phyloP scores from a whole-genome alignment of 2,329 filamentous ascomycete species.

The Trichoderma arundinaceum region DNA sequence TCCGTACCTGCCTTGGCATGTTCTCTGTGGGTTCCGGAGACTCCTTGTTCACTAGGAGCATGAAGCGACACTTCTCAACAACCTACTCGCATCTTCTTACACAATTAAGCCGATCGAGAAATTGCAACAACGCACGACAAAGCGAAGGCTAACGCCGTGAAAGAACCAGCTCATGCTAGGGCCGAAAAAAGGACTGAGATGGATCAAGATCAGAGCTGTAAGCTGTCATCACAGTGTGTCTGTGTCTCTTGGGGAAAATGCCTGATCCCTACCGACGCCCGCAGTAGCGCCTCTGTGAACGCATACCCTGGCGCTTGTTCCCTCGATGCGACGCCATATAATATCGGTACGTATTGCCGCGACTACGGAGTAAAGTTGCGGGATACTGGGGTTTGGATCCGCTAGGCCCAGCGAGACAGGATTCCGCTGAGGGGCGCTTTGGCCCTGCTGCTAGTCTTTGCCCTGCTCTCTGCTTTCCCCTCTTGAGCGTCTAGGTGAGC shows the following conservation, averaged over 20 bases:
- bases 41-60: too few relatives aligned
- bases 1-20: slow-evolving; percentile 7
- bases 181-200: neutral
- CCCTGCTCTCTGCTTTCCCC: neutral
- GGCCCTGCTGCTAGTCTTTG: neutral
- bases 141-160: too few relatives aligned
- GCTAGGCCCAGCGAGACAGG: slow-evolving; percentile 7
- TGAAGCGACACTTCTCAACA: too few relatives aligned
- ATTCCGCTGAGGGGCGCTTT: slow-evolving; percentile 3
- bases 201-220: neutral
- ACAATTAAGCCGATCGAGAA: neutral
- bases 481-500: neutral
- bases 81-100: neutral
- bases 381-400: slow-evolving; percentile 22
- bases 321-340: slow-evolving; percentile 9
- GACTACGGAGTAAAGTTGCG: slow-evolving; percentile 10
- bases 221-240: neutral
- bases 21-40: neutral
- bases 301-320: slow-evolving; percentile 1
- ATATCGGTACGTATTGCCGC: neutral
- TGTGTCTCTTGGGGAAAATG: neutral
- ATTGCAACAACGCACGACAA: neutral
- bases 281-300: slow-evolving; percentile 13
- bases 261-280: slow-evolving; percentile 6
- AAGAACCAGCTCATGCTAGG: neutral